Evolutionary conservation across 2,329 filamentous ascomycete species (phyloP).

Genomic region (Fusarium buxicola): DNA sequence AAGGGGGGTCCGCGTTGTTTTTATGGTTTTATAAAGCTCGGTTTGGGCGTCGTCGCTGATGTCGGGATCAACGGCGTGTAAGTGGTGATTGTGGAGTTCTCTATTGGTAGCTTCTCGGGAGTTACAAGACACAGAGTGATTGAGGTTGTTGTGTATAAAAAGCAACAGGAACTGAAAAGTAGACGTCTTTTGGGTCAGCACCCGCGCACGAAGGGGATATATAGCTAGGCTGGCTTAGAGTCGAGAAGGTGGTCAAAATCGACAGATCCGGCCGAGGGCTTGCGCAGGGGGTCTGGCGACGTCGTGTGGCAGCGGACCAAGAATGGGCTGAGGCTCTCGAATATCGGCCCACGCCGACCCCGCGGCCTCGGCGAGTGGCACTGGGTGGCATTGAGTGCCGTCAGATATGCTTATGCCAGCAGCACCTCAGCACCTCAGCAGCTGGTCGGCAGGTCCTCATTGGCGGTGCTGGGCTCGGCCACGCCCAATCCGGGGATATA

Average conservation of each 20-base stretch:
- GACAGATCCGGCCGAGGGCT: conserved; percentile 46
- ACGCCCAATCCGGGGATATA: conserved; percentile 28
- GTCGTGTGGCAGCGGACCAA: conserved; percentile 51
- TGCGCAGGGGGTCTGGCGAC: conserved; percentile 49
- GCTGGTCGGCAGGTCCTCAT: conserved; percentile 17
- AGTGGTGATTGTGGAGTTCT: conserved; percentile 30
- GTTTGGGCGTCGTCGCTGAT: conserved; percentile 19
- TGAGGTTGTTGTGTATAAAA: conserved; percentile 32
- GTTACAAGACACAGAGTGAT: conserved; percentile 20
- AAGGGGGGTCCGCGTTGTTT: conserved; percentile 27
- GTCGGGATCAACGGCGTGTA: conserved; percentile 28
- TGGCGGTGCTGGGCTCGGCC: conserved; percentile 24
- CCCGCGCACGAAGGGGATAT: conserved; percentile 46
- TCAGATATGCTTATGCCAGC: conserved; percentile 47
- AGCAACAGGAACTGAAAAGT: conserved; percentile 32
- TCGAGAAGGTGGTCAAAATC: conserved; percentile 41
- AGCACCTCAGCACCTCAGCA: conserved; percentile 20
- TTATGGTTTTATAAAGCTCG: conserved; percentile 13
- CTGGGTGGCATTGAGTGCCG: conserved; percentile 34
- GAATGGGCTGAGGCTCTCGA: conserved; percentile 52
- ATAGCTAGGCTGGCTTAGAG: conserved; percentile 34
- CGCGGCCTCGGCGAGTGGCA: conserved; percentile 37
- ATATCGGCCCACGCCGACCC: conserved; percentile 53
- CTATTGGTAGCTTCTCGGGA: conserved; percentile 16
- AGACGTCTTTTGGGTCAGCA: conserved; percentile 22